A percentile compares a stretch with the other conserved stretches of the same genome.
Evolutionary conservation across 257 asterid genomes (phyloP).

Genomic region (Craterostigma plantagineum): DNA sequence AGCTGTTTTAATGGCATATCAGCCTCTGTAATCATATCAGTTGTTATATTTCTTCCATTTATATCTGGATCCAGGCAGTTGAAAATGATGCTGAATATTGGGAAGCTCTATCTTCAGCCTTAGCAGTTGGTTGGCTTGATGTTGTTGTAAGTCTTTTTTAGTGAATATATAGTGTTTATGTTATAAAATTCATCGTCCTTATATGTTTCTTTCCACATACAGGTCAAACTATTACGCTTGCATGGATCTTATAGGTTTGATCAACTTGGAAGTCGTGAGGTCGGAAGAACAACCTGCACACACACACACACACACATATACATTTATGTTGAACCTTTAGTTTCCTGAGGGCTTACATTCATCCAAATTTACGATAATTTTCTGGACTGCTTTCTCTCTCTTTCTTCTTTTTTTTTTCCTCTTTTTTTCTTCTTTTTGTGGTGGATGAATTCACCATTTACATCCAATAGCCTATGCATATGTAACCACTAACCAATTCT

Average conservation of each 20-base stretch:
- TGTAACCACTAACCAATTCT: too few species aligned
- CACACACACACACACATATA: neutral
- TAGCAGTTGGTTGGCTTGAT: slow-evolving; percentile 92
- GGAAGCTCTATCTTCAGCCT: slow-evolving; percentile 77
- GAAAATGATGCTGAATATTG: slow-evolving; percentile 82
- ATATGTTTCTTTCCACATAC: slow-evolving; percentile 13
- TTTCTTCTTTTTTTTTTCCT: too few species aligned
- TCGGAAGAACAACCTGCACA: too few species aligned
- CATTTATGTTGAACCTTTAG: neutral
- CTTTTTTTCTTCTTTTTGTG: too few species aligned
- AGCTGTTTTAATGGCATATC: neutral
- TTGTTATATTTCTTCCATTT: neutral
- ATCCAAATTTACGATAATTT: too few species aligned
- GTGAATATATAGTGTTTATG: neutral
- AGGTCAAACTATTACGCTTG: slow-evolving; percentile 76
- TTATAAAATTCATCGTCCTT: slow-evolving; percentile 4
- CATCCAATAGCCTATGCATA: too few species aligned
- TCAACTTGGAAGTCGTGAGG: slow-evolving; percentile 90
- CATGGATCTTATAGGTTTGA: slow-evolving; percentile 78
- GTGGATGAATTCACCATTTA: too few species aligned
- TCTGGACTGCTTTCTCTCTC: too few species aligned
- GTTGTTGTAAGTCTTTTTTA: slow-evolving; percentile 38
- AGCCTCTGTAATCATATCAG: neutral
- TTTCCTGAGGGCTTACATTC: neutral
- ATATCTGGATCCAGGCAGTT: slow-evolving; percentile 31